phyloP scores from a whole-genome alignment of 768 basidiomycete species.

The Macrolepiota albuminosa region DNA sequence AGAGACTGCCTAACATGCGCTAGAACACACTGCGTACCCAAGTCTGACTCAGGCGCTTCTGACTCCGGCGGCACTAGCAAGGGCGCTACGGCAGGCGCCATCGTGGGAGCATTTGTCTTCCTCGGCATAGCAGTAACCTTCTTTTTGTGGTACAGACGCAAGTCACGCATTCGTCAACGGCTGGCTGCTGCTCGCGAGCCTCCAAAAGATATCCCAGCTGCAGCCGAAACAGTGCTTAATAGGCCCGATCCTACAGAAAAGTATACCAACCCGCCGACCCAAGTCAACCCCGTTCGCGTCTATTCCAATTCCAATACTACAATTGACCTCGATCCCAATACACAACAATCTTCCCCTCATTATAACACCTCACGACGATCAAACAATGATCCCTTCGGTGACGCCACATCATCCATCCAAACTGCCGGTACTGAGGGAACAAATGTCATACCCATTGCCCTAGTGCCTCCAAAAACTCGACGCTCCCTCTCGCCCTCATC shows the following conservation, averaged over 20 bases:
- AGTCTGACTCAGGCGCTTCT: slow-evolving; percentile 12
- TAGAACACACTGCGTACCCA: slow-evolving; percentile 46
- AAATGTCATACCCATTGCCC: slow-evolving; percentile 84
- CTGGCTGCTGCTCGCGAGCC: slow-evolving; percentile 30
- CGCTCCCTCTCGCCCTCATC: slow-evolving; percentile 26
- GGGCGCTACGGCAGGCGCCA: slow-evolving; percentile 71
- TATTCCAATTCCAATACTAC: slow-evolving; percentile 45
- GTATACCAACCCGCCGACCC: slow-evolving; percentile 26
- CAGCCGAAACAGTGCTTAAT: slow-evolving; percentile 74
- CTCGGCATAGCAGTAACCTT: slow-evolving; percentile 45
- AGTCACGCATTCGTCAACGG: slow-evolving; percentile 36
- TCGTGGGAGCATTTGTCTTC: slow-evolving; percentile 60
- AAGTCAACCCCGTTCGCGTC: slow-evolving; percentile 41
- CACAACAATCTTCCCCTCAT: slow-evolving; percentile 30
- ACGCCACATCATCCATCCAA: slow-evolving; percentile 76
- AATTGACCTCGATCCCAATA: slow-evolving; percentile 57
- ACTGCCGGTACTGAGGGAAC: slow-evolving; percentile 77
- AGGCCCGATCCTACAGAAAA: slow-evolving; percentile 82
- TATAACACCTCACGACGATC: slow-evolving; percentile 26
- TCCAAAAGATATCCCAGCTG: slow-evolving; percentile 61
- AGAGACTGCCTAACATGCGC: slow-evolving; percentile 61
- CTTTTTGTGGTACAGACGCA: slow-evolving; percentile 66
- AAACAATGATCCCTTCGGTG: slow-evolving; percentile 69
- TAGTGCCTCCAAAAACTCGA: slow-evolving; percentile 57
- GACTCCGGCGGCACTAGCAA: slow-evolving; percentile 46